A percentile compares a stretch with the other conserved stretches of the same genome.
These are phyloP conservation scores for Daldinia concentrica DNA, from an alignment of 495 filamentous ascomycete species.

Conservation along the genomic window DNA sequence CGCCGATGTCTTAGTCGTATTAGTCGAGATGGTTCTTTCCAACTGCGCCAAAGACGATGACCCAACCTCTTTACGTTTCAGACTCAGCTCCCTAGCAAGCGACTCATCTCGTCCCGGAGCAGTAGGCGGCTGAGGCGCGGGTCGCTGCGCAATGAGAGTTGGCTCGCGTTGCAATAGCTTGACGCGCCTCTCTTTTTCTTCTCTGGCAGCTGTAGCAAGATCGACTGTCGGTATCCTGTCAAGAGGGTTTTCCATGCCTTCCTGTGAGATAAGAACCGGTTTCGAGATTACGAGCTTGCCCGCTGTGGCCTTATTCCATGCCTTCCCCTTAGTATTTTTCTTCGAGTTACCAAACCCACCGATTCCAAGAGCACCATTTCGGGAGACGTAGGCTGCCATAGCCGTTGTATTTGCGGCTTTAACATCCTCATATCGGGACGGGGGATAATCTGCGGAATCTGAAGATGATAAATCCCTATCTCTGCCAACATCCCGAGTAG, in stretches of 20 bases:
- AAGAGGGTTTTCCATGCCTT: slow-evolving; percentile 51
- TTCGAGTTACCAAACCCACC: slow-evolving; percentile 39
- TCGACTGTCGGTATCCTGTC: slow-evolving; percentile 59
- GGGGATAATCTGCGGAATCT: slow-evolving; percentile 53
- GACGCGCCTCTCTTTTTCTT: slow-evolving; percentile 58
- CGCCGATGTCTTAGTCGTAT: slow-evolving; percentile 32
- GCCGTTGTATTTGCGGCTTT: slow-evolving; percentile 52
- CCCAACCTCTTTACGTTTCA: slow-evolving; percentile 56
- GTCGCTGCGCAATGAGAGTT: slow-evolving; percentile 48
- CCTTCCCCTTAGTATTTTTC: slow-evolving; percentile 47
- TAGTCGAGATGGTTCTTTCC: slow-evolving; percentile 37
- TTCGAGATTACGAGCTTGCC: slow-evolving; percentile 58
- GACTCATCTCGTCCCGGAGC: slow-evolving; percentile 38
- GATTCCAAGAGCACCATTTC: slow-evolving; percentile 25
- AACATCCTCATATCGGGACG: slow-evolving; percentile 57
- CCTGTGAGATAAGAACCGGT: slow-evolving; percentile 55
- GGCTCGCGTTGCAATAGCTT: slow-evolving; percentile 46
- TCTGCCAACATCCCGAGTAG: slow-evolving; percentile 25
- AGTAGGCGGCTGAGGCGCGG: slow-evolving; percentile 50
- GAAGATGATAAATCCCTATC: slow-evolving; percentile 55
- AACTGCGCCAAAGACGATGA: slow-evolving; percentile 28
- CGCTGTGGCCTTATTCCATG: slow-evolving; percentile 40
- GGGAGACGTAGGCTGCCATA: slow-evolving; percentile 49
- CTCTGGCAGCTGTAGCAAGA: slow-evolving; percentile 55
- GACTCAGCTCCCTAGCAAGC: slow-evolving; percentile 49